Conservation (phyloP, 2,329 filamentous ascomycete species). For the Nemania sp. region DNA sequence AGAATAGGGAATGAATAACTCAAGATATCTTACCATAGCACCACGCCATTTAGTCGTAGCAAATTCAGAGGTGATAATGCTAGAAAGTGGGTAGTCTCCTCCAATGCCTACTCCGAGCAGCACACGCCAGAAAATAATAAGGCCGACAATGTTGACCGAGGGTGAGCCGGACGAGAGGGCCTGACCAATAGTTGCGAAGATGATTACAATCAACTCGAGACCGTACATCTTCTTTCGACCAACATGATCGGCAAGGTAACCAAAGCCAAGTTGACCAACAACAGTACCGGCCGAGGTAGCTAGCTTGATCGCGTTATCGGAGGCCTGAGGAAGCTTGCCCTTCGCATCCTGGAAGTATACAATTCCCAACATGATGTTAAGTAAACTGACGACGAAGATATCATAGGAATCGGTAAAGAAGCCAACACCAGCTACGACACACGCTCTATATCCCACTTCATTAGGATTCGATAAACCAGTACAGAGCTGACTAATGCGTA, state of each 20-base stretch:
- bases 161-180: slow-evolving; percentile 73
- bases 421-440: slow-evolving; percentile 83
- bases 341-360: slow-evolving; percentile 72
- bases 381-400: slow-evolving; percentile 81
- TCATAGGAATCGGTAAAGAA: slow-evolving; percentile 92
- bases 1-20: neutral
- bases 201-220: slow-evolving; percentile 82
- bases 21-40: slow-evolving; percentile 65
- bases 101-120: slow-evolving; percentile 80
- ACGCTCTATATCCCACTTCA: slow-evolving; percentile 62
- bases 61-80: slow-evolving; percentile 89
- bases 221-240: slow-evolving; percentile 81
- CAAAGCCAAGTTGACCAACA: slow-evolving; percentile 83
- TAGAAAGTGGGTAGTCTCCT: slow-evolving; percentile 84
- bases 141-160: slow-evolving; percentile 71
- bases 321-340: slow-evolving; percentile 71
- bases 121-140: slow-evolving; percentile 85
- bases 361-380: slow-evolving; percentile 81
- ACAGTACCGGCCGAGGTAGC: slow-evolving; percentile 87
- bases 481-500: slow-evolving; percentile 32
- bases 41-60: slow-evolving; percentile 87
- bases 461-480: slow-evolving; percentile 25
- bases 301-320: slow-evolving; percentile 87
- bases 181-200: slow-evolving; percentile 81
- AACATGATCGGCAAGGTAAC: slow-evolving; percentile 80